Evolutionary conservation across 2,329 filamentous ascomycete species (phyloP), one percentile per base, ranked within the genome.

Genomic region (Aspergillus sp.): DNA sequence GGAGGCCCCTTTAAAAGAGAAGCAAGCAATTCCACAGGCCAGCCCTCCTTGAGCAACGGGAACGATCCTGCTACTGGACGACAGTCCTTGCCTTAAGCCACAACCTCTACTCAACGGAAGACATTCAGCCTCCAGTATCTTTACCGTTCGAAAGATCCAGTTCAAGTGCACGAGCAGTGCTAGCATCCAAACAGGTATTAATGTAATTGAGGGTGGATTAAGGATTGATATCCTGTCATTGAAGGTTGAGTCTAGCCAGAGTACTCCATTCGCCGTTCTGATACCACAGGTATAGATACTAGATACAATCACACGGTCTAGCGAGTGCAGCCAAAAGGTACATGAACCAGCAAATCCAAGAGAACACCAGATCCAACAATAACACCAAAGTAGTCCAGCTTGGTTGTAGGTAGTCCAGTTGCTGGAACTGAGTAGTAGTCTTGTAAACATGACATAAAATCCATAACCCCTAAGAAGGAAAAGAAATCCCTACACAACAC

Each of bases 211-310:
- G 6, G 35, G 6, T 14, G 14, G 35, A 7, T 15, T 37, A 37
- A 37, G 12, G 15, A 37, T 41, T 9, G 31, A 39, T 11, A 40
- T 27, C 51, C 33, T 47, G 53, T 17, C 53, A 44, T 33, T 19
- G 21, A 44, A 41, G 39, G 47, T 21, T 21, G 17, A 48, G 17
- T 56, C 54, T 56, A 56, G 40, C 47, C 54, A 25, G 43, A 45
- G 51, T 45, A 56, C 47, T 56, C 54, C 54, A 55, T 55, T 55
- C 53, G 45, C 53, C 53, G 45, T 50, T 39, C 27, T 51, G 47
- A 56, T 56, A 50, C 46, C 45, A 51, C 40, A 39, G 40, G 21
- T 46, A 45, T 31, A 37, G 23, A 15, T 51, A 52, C 14, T 25
- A 25, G 12, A 43, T 9, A 44, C 39, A 45, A 49, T 31, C 46